Evolutionary conservation across 495 filamentous ascomycete species (phyloP).

Genomic region (Tirmania nivea): DNA sequence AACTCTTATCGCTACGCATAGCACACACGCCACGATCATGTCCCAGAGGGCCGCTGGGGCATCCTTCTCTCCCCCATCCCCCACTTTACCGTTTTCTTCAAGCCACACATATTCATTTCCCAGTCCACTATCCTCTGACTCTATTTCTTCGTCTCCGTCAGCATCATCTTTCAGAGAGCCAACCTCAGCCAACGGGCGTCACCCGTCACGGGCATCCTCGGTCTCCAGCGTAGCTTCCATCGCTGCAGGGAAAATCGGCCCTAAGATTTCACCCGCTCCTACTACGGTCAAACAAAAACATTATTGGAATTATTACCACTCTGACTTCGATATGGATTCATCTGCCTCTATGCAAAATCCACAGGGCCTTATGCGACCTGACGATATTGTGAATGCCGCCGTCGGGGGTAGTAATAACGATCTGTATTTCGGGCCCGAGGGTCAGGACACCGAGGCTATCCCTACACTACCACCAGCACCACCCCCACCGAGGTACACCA

Average conservation of each 20-base stretch:
- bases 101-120: background rate
- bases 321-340: background rate
- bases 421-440: background rate
- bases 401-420: background rate
- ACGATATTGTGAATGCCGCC: background rate
- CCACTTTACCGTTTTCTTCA: background rate
- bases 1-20: background rate
- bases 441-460: background rate
- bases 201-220: background rate
- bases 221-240: background rate
- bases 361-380: background rate
- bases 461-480: background rate
- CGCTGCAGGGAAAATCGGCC: background rate
- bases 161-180: background rate
- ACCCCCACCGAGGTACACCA: background rate
- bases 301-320: background rate
- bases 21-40: background rate
- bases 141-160: background rate
- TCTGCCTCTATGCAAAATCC: background rate
- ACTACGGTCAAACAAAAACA: background rate
- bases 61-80: background rate
- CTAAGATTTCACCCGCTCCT: background rate
- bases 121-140: too few species aligned
- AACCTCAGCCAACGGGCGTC: background rate
- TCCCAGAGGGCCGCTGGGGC: background rate